Conservation (phyloP, 176 grass and related monocot species). For the Alloteropsis semialata region DNA sequence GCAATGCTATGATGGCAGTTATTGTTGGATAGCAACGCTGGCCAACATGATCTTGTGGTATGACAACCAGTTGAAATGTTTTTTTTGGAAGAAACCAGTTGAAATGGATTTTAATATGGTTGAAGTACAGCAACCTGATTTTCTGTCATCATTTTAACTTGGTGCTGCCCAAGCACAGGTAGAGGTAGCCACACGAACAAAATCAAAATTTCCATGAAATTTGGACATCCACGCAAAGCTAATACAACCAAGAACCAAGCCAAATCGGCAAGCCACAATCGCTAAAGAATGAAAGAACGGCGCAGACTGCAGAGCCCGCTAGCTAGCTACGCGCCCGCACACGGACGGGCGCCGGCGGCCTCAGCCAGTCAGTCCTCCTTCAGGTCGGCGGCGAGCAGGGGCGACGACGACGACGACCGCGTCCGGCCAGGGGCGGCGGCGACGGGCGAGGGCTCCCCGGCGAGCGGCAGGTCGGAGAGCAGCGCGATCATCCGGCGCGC, state of each 20-base stretch:
- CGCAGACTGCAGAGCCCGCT: not conserved
- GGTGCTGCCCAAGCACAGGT: too few species aligned
- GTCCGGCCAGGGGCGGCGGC: not conserved
- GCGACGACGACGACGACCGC: not conserved
- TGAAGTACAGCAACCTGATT: too few species aligned
- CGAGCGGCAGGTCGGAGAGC: constrained; percentile 47
- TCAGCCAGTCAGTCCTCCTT: constrained; percentile 28
- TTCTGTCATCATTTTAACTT: too few species aligned
- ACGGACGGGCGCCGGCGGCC: not conserved
- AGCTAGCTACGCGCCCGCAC: not conserved
- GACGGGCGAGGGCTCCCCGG: constrained; percentile 49
- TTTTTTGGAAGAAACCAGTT: too few species aligned
- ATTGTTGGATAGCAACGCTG: too few species aligned
- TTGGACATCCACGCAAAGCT: not conserved
- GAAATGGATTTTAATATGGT: too few species aligned
- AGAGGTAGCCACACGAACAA: too few species aligned
- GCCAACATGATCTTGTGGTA: too few species aligned
- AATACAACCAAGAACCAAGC: too few species aligned
- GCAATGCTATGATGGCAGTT: too few species aligned
- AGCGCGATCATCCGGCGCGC: constrained; percentile 46
- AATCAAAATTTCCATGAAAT: not conserved
- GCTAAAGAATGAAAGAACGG: constrained; percentile 14
- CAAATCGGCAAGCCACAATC: not conserved
- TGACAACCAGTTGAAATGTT: too few species aligned
- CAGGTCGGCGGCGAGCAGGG: not conserved